Evolutionary conservation across 2,329 filamentous ascomycete genomes (phyloP), one percentile per base, ranked within the genome.

Genomic region (Cladophialophora carrionii): DNA sequence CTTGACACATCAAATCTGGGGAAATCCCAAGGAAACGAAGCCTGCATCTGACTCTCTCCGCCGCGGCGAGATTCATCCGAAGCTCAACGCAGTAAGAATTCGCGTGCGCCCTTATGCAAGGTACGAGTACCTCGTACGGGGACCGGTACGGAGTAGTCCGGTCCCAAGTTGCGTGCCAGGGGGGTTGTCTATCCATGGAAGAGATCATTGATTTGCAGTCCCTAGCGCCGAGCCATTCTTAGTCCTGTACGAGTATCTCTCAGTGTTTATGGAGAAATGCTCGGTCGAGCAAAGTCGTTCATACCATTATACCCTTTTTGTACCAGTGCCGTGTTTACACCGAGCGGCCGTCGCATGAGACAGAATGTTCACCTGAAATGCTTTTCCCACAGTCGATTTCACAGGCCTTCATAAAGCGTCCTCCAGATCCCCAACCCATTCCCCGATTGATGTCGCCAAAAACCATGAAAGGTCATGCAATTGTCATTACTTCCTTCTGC

Each of bases 401-500:
- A 2, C n/a, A 22, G 9, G 26, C 26, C 52, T 34, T 55, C 32
- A 3, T 51, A 31, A 43, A 43, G 37, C 29, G 26, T 32, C 29
- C 22, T 55, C n/a, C 52, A 10, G 2, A 49, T 22, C 22, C n/a
- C n/a, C 37, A n/a, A 57, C 9, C 22, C 34, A n/a, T 3, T 17
- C 20, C 22, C 24, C 12, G 22, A 29, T 17, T n/a, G 9, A 56
- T 22, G 29, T 20, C 34, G 2, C 29, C n/a, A 14, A 26, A 29
- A 22, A 26, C 32, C 20, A 12, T 9, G 54, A 41, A 51, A 34
- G 10, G 52, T 26, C 41, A 46, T 41, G 31, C 48, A 26, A 6
- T 22, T 26, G 17, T 51, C 53, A 55, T 64, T 67, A 71, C 52
- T 69, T 71, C 58, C 68, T 57, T 53, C 62, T 67, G 12, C 57